Percentiles rank a stretch among this genome's conserved stretches.
These are phyloP conservation scores for Crepidotus sp. DNA, from an alignment of 1,284 basidiomycete species.

Conservation along the genomic window DNA sequence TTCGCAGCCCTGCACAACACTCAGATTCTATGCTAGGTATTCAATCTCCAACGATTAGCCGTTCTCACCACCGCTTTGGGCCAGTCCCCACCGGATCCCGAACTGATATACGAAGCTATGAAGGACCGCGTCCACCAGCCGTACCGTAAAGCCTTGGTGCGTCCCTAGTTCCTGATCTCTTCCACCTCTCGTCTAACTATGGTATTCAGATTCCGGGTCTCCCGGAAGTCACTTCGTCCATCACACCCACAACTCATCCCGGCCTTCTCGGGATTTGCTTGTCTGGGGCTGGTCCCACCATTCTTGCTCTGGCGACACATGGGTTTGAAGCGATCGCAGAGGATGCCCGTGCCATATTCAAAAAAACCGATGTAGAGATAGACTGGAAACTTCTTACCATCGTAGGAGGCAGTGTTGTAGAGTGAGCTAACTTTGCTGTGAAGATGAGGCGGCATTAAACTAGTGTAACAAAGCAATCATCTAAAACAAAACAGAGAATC, in stretches of 20 bases:
- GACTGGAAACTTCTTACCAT: constrained; percentile 73
- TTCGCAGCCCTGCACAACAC: not conserved
- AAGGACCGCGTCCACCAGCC: constrained; percentile 98
- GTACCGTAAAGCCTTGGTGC: constrained; percentile 80
- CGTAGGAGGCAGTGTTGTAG: constrained; percentile 44
- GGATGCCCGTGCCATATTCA: constrained; percentile 73
- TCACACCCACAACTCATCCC: constrained; percentile 85
- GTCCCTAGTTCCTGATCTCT: constrained; percentile 21
- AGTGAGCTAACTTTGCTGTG: constrained; percentile 7
- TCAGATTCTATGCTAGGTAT: constrained; percentile 56
- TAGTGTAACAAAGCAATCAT: constrained; percentile 18
- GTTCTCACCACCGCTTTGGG: constrained; percentile 96
- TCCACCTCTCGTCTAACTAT: not conserved
- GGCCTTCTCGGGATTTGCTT: constrained; percentile 96
- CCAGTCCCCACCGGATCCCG: constrained; percentile 84
- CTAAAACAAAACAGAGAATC: constrained; percentile 15
- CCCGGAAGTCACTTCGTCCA: constrained; percentile 79
- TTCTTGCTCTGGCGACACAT: constrained; percentile 88
- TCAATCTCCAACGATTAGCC: constrained; percentile 94
- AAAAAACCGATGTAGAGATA: constrained; percentile 64
- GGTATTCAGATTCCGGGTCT: constrained; percentile 81
- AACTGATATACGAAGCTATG: constrained; percentile 98
- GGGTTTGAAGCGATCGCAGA: constrained; percentile 79
- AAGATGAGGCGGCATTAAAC: constrained; percentile 11
- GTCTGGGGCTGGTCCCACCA: constrained; percentile 96